Evolutionary conservation across 768 basidiomycete species (phyloP), one percentile per base, ranked within the genome.

Genomic region (Coprinopsis sp.): DNA sequence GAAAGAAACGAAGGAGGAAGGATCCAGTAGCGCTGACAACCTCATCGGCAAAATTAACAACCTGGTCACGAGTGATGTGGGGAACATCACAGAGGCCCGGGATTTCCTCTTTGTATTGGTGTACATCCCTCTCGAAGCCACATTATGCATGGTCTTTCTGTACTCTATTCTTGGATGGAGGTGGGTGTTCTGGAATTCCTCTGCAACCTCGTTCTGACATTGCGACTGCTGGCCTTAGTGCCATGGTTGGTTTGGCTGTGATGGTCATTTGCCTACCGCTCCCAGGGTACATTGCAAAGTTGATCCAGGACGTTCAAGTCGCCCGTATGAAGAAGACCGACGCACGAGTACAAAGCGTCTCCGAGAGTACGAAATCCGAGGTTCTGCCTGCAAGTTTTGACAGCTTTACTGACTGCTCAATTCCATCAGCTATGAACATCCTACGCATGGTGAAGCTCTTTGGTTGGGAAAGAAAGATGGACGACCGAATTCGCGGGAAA

Each of bases 31-130:
- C 31, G 47, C 54, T 4, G 53, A 49, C 27, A 82, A 84, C 54
- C 63, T 88, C 10, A 74, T 83, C 25, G 88, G 89, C 21, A 84
- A 79, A 56, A 82, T 91, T 58, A 89, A 85, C 60, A 89, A 88
- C 44, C 67, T 89, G 6, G 77, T 88, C 44, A 81, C 86, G 4
- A 81, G 82, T 3, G 88, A 91, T 64, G 42, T 74, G 49, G 56
- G 53, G 16, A 66, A 64, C 46, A 73, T 76, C 41, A 57, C 58
- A 8, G 65, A 65, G 8, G 58, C 66, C 18, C 60, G 69, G 18
- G 68, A 74, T 42, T 66, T 73, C 46, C 49, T 72, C 28, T 47
- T 66, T 39, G 51, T 62, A 8, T 33, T 70, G 7, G 37, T 74
- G 10, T 68, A 69, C 43, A 64, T 73, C 4, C 76, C 76, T 3